Conservation (phyloP, 805 yeast species). For the Yamadazyma takamatsuzukensis region DNA sequence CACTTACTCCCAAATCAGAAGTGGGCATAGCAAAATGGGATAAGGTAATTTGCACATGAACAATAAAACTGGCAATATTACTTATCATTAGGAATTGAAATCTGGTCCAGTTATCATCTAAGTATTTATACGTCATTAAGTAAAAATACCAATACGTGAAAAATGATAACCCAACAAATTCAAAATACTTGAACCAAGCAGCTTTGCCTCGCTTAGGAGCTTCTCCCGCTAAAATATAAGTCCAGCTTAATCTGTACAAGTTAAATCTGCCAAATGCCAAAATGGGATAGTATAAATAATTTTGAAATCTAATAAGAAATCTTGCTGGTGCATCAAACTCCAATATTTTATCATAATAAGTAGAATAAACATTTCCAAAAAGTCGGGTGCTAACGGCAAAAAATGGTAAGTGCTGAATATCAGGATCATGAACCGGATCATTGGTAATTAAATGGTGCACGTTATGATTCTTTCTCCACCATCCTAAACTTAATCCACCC, state of each 20-base stretch:
- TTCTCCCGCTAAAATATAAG: slow-evolving; percentile 64
- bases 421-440: slow-evolving; percentile 93
- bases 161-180: slow-evolving; percentile 61
- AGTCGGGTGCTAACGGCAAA: slow-evolving; percentile 78
- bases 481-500: slow-evolving; percentile 87
- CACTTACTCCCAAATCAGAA: slow-evolving; percentile 76
- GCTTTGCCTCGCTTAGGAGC: slow-evolving; percentile 83
- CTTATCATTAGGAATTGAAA: slow-evolving; percentile 64
- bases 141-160: slow-evolving; percentile 85
- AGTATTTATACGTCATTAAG: slow-evolving; percentile 45
- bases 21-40: slow-evolving; percentile 95
- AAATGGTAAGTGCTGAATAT: slow-evolving; percentile 88
- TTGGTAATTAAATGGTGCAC: slow-evolving; percentile 92
- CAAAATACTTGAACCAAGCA: slow-evolving; percentile 82
- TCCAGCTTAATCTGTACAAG: slow-evolving; percentile 78
- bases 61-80: slow-evolving; percentile 81
- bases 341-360: slow-evolving; percentile 68
- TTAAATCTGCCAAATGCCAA: slow-evolving; percentile 83
- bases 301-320: slow-evolving; percentile 57
- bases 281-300: slow-evolving; percentile 71
- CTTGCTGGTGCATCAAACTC: slow-evolving; percentile 68
- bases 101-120: slow-evolving; percentile 53
- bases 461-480: slow-evolving; percentile 95
- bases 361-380: slow-evolving; percentile 68
- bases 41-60: slow-evolving; percentile 89